Evolutionary conservation across 495 filamentous ascomycete species (phyloP).

Genomic region (Immersiella caudata): DNA sequence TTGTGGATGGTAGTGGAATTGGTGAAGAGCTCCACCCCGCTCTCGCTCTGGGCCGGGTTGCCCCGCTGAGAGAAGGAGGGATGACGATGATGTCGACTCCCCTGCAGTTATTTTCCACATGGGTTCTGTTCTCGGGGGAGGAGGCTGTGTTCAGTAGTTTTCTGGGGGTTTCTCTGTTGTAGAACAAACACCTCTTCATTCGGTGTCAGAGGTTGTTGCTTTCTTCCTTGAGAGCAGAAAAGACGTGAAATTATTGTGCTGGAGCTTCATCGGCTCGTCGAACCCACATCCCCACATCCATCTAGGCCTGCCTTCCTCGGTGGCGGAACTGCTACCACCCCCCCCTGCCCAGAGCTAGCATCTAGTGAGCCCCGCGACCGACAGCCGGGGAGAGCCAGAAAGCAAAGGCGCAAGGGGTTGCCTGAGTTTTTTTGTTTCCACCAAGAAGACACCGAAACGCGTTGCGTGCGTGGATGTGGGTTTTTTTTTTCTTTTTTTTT

Average conservation of each 20-base stretch:
- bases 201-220: too few relatives aligned
- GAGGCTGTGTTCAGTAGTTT: neutral
- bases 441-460: neutral
- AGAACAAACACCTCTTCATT: too few relatives aligned
- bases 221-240: too few relatives aligned
- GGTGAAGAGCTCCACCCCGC: neutral
- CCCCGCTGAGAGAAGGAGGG: neutral
- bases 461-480: neutral
- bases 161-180: neutral
- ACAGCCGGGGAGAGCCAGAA: neutral
- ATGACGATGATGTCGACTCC: neutral
- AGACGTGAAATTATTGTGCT: neutral
- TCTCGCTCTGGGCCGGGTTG: neutral
- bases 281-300: neutral
- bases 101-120: neutral
- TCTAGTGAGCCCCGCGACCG: constrained; percentile 16
- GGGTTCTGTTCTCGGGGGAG: neutral
- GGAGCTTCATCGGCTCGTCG: neutral
- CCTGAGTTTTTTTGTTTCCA: constrained; percentile 2
- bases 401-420: constrained; percentile 11
- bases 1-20: neutral
- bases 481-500: neutral
- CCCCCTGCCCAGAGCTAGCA: neutral
- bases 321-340: neutral
- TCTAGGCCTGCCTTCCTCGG: neutral